Percentiles rank a stretch among this genome's conserved stretches.
Evolutionary conservation across 2,329 filamentous ascomycete species (phyloP).

Genomic region (Botrytis deweyae): DNA sequence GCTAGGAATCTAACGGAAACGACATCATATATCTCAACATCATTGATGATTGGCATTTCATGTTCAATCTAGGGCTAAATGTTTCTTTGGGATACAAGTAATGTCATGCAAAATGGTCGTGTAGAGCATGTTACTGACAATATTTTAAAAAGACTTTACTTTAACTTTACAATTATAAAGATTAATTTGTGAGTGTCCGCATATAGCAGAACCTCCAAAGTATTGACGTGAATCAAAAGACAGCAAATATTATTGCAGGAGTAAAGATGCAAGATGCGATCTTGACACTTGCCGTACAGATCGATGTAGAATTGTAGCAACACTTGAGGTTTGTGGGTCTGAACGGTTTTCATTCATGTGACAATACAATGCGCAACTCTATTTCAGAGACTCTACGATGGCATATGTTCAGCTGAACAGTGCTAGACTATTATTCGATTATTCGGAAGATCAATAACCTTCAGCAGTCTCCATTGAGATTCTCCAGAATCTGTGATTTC

Average conservation of each 20-base stretch:
- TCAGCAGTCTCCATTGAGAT: not conserved
- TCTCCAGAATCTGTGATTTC: not conserved
- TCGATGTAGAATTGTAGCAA: not conserved
- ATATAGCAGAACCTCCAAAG: conserved; percentile 28
- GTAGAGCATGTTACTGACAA: not conserved
- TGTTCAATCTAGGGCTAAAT: conserved; percentile 70
- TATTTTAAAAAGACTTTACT: conserved; percentile 23
- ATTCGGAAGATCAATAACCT: not conserved
- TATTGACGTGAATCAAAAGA: not conserved
- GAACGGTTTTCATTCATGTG: not conserved
- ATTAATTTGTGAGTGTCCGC: conserved; percentile 28
- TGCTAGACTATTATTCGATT: not conserved
- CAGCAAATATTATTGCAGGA: conserved; percentile 2
- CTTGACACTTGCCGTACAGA: conserved; percentile 21
- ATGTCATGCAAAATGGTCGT: not conserved
- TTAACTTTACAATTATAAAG: not conserved
- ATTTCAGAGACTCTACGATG: not conserved
- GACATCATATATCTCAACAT: conserved; percentile 30
- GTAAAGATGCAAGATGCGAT: conserved; percentile 20
- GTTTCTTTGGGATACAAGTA: conserved; percentile 62
- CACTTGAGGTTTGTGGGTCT: not conserved
- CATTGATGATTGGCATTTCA: conserved; percentile 66
- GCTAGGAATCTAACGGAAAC: not conserved
- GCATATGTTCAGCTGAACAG: not conserved
- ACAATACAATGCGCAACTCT: not conserved